Conservation (phyloP, 1,284 basidiomycete species). For the Xerocomus cyaneibrunnescens region DNA sequence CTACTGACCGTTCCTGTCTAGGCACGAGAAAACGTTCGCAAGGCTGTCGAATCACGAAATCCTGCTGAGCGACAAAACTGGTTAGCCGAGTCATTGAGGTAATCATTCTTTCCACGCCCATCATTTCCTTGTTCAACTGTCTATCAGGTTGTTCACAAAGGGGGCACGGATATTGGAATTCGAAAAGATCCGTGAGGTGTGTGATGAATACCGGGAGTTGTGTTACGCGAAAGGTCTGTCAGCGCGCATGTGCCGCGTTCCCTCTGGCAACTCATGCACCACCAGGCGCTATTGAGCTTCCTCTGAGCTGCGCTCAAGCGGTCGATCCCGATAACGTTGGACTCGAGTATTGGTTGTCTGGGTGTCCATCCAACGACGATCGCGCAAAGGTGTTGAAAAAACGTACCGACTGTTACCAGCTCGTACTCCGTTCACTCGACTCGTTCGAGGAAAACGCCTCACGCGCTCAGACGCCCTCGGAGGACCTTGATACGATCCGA, state of each 20-base stretch:
- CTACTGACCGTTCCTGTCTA: conserved; percentile 33
- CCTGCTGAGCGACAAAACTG: conserved; percentile 69
- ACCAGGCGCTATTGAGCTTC: conserved; percentile 82
- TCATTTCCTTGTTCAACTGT: conserved; percentile 7
- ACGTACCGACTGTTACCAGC: conserved; percentile 77
- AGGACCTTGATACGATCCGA: conserved; percentile 65
- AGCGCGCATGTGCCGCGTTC: not conserved
- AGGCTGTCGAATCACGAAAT: conserved; percentile 82
- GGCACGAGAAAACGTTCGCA: conserved; percentile 93
- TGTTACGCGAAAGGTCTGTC: conserved; percentile 73
- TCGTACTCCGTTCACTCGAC: conserved; percentile 78
- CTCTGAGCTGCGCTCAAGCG: conserved; percentile 79
- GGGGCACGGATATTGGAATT: conserved; percentile 84
- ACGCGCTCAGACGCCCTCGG: conserved; percentile 31
- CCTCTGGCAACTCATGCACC: conserved; percentile 5
- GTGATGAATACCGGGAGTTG: conserved; percentile 83
- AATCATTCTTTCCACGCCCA: conserved; percentile 2
- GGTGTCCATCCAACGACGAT: conserved; percentile 60
- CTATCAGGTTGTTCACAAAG: conserved; percentile 76
- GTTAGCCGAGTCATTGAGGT: conserved; percentile 83
- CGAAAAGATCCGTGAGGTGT: conserved; percentile 82
- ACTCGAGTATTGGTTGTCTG: conserved; percentile 74
- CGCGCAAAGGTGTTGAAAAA: conserved; percentile 59
- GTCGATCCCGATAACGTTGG: conserved; percentile 80
- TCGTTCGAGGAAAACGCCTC: conserved; percentile 70